Evolutionary conservation across 1,284 basidiomycete species (phyloP), one percentile per base, ranked within the genome.

Genomic region (Schizophyllum commune): DNA sequence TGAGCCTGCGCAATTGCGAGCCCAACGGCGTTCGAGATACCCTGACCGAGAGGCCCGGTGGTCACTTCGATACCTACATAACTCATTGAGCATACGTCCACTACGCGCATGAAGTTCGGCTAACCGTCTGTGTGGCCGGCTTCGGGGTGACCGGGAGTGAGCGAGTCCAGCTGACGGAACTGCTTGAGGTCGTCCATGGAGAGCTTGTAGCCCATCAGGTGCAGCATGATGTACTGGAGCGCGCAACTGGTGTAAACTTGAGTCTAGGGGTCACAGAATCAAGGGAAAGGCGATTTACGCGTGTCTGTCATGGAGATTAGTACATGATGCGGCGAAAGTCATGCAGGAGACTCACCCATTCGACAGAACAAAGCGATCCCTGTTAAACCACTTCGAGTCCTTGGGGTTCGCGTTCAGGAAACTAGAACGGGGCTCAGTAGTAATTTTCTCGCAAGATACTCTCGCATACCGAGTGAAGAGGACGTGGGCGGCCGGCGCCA

Each of bases 21-120:
- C 75, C 95, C 95, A 66, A 98, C 93, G 64, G 86, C 92, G 74
- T 95, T 96, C 68, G 91, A 85, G 73, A 98, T 91, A 71, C 94
- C 94, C 77, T 98, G 95, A 58, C 95, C 95, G 39, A 98, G 88
- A 64, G 96, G 95, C 65, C 95, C 96, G 61, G 96, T 98, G 68
- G 95, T 98, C 66, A 97, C 94, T 78, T 98, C 95, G 65, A 98
- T 85, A 69, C 85, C 86, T 88, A 52, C 11, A 52, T 32, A 51
- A 21, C 19, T 34, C 19, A 32, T 60, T 9, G 27, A 27, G 27
- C 27, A 27, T 27, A 27, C 27, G 27, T 5, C 27, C 2, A 3
- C 3, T 5, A 27, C 27, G 5, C 27, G 27, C 27, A 27, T 47
- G 15, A 57, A 27, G 21, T 20, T 60, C 21, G 64, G 58, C 70